Evolutionary conservation across 768 basidiomycete genomes (phyloP), one percentile per base, ranked within the genome.

Genomic region (Hygrophorus pudorinus): DNA sequence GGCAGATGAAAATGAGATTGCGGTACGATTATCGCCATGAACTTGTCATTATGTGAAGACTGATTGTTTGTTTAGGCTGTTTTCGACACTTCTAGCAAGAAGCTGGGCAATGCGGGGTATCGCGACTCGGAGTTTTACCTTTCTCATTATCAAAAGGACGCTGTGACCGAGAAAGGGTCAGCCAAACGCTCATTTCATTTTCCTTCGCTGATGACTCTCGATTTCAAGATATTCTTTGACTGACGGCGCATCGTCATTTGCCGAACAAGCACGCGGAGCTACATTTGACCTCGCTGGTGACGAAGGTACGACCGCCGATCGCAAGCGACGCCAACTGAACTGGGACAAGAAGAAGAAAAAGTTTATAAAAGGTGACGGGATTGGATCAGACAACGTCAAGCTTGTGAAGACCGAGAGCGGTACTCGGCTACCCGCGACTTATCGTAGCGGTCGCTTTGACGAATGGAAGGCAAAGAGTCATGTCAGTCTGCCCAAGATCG

Each of bases 341-440:
- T 99, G 96, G 96, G 92, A 97, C 64, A 87, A 88, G 56, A 93
- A 92, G 66, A 93, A 88, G 66, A 96, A 96, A 61, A 89, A 85
- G 56, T 96, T 96, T 51, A 70, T 94, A 33, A 78, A 85, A 53
- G 89, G 90, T 3, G 84, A 80, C 44, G 87, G 89, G 9, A 71
- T 65, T 35, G 94, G 91, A 14, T 78, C 91, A 6, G 91, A 97
- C 60, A 96, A 97, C 59, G 72, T 94, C 54, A 97, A 96, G 63
- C 72, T 98, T 51, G 84, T 99, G 53, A 79, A 77, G 53, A 91
- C 91, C 0, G 96, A 99, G 63, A 91, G 82, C 53, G 96, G 96
- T 3, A 79, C 83, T 12, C 79, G 84, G 38, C 71, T 99, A 14
- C 94, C 96, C 3, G 91, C 91, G 2, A 82, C 82, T 8, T 99